Percentiles rank a stretch among this genome's conserved stretches.
These are phyloP conservation scores for Cicer bijugum DNA, from an alignment of 306 rosid species.

Conservation along the genomic window DNA sequence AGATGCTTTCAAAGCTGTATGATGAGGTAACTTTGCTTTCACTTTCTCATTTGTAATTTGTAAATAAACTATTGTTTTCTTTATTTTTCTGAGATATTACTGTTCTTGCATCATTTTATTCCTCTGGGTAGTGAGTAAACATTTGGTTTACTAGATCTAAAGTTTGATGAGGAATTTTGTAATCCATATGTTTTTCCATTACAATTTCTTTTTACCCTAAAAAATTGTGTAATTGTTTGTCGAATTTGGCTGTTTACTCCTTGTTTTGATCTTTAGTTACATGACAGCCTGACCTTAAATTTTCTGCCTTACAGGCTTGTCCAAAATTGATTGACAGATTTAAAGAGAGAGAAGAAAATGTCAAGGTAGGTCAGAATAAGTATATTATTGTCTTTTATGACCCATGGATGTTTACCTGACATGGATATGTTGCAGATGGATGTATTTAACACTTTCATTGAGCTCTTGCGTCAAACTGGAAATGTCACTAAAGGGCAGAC, in stretches of 20 bases:
- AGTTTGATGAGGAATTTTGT: slow-evolving; percentile 27
- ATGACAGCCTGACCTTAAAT: slow-evolving; percentile 37
- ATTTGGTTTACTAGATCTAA: slow-evolving; percentile 20
- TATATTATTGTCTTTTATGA: slow-evolving; percentile 26
- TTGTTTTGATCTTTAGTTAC: slow-evolving; percentile 28
- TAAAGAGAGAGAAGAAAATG: slow-evolving; percentile 98
- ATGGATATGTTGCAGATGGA: slow-evolving; percentile 80
- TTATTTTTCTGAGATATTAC: slow-evolving; percentile 17
- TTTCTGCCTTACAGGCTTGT: slow-evolving; percentile 73
- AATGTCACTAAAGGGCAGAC: slow-evolving; percentile 92
- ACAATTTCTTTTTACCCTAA: slow-evolving; percentile 9
- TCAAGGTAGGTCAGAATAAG: slow-evolving; percentile 65
- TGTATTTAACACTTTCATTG: slow-evolving; percentile 89
- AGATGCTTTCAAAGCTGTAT: slow-evolving; percentile 86
- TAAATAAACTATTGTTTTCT: background rate
- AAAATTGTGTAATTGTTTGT: slow-evolving; percentile 9
- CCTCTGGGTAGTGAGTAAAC: slow-evolving; percentile 3
- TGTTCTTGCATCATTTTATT: slow-evolving; percentile 1
- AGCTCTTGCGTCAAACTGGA: slow-evolving; percentile 97
- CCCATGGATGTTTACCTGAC: slow-evolving; percentile 46
- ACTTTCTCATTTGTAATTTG: slow-evolving; percentile 7
- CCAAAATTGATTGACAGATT: slow-evolving; percentile 96
- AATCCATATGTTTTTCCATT: slow-evolving; percentile 1
- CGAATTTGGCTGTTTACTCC: slow-evolving; percentile 22
- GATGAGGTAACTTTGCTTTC: slow-evolving; percentile 72